phyloP scores from a whole-genome alignment of 306 rosid genomes.

The Dalbergia cochinchinensis region DNA sequence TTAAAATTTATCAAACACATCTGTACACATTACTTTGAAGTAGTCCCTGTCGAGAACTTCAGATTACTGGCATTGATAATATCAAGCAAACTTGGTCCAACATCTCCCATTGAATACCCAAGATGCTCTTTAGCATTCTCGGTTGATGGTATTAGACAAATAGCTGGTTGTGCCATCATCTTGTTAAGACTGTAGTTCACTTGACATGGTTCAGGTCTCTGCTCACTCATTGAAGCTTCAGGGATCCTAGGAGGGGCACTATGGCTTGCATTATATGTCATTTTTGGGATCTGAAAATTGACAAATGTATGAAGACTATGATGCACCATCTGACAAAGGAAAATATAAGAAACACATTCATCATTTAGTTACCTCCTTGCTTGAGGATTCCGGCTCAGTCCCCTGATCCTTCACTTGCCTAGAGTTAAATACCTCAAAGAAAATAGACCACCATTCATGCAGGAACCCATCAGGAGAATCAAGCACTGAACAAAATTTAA shows the following conservation, averaged over 20 bases:
- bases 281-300: conserved; percentile 52
- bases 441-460: conserved; percentile 70
- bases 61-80: conserved; percentile 26
- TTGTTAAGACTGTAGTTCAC: conserved; percentile 28
- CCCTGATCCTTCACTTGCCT: conserved; percentile 14
- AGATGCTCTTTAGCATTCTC: conserved; percentile 22
- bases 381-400: conserved; percentile 41
- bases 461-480: conserved; percentile 58
- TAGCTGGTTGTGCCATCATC: conserved; percentile 32
- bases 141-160: conserved; percentile 19
- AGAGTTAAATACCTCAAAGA: conserved; percentile 43
- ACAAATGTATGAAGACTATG: not conserved
- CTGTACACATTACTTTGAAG: conserved; percentile 49
- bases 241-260: conserved; percentile 39
- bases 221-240: conserved; percentile 33
- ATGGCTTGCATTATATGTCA: conserved; percentile 35
- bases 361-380: conserved; percentile 41
- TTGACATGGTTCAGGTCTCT: conserved; percentile 42
- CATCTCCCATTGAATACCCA: conserved; percentile 16
- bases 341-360: conserved; percentile 6
- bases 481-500: conserved; percentile 37
- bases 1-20: conserved; percentile 18
- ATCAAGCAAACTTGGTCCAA: conserved; percentile 37
- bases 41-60: conserved; percentile 28
- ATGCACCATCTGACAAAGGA: conserved; percentile 22